Conservation (phyloP, 1,284 basidiomycete species). For the Apiotrichum sp. region DNA sequence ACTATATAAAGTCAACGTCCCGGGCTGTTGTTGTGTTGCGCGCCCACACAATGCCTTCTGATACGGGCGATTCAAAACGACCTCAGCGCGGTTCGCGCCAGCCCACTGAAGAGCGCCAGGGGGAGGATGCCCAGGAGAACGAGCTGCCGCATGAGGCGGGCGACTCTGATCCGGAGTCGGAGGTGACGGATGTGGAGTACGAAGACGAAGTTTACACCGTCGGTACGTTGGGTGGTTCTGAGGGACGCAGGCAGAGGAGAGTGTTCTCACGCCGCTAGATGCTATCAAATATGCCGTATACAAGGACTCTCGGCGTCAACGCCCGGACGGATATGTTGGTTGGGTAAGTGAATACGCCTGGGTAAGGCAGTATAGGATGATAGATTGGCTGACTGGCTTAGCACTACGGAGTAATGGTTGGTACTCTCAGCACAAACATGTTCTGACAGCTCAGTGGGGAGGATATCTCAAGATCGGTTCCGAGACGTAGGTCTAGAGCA, state of each 20-base stretch:
- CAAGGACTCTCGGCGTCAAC: constrained; percentile 10
- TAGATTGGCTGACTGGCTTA: constrained; percentile 1
- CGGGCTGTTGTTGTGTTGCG: no score
- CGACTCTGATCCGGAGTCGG: not conserved
- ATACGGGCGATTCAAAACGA: no score
- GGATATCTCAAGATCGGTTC: constrained; percentile 26
- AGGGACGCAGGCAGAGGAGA: not conserved
- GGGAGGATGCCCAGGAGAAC: no score
- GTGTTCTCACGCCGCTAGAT: constrained; percentile 9
- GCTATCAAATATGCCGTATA: constrained; percentile 30
- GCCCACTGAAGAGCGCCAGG: constrained; percentile 9
- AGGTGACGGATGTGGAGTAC: not conserved
- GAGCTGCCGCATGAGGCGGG: not conserved
- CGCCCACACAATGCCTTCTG: no score
- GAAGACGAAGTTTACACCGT: constrained; percentile 4
- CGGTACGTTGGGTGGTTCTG: not conserved
- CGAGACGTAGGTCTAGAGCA: constrained; percentile 19
- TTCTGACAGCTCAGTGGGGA: constrained; percentile 16
- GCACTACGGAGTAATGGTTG: constrained; percentile 26
- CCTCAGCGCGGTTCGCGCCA: constrained; percentile 6
- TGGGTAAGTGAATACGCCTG: constrained; percentile 18
- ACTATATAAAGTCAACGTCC: no score
- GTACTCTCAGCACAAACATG: not conserved
- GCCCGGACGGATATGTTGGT: constrained; percentile 16
- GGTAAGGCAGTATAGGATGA: not conserved